Evolutionary conservation across 805 yeast genomes (phyloP), one percentile per base, ranked within the genome.

Genomic region (Ogataea salicorniae): DNA sequence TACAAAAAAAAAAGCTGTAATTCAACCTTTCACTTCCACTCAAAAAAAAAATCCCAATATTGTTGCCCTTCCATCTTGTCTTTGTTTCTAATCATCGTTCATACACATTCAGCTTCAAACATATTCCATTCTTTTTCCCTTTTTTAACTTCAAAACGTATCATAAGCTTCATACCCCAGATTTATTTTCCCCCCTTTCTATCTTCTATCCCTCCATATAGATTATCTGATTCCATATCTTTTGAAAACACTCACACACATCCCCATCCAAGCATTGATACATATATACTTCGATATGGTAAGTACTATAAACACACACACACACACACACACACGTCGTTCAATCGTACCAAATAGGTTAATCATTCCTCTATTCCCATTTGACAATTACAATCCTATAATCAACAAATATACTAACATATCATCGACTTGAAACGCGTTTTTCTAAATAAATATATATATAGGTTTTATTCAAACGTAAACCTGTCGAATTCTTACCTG

Each of bases 391-490:
- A 26, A 8, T 26, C 1, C 31, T 26, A 9, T 26, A 26, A 6
- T 26, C 31, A 26, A 26, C 13, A 26, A 22, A 20, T 14, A 8
- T 42, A 42, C 46, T 43, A 42, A 42, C 44, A 37, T 23, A n/a
- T n/a, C n/a, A n/a, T n/a, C n/a, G n/a, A n/a, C n/a, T n/a, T n/a
- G n/a, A n/a, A 26, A 43, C 41, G 26, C 45, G 40, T 36, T 22
- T 40, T 31, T 33, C 26, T 34, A 31, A 37, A 20, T 37, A 37
- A 22, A 31, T 17, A 6, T 16, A 17, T 33, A 15, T 42, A 17
- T 72, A 84, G 95, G 95, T 87, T 39, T 69, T 84, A 34, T 86
- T 81, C 68, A 86, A 85, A 60, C 72, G 92, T 50, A 85, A 86
- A 62, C 83, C 83, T 34, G 88, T 86, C 38, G 70, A 72, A 2